A percentile compares a stretch with the other conserved stretches of the same genome.
phyloP scores from a whole-genome alignment of 2,329 filamentous ascomycete genomes.

The Colletotrichum graminicola region DNA sequence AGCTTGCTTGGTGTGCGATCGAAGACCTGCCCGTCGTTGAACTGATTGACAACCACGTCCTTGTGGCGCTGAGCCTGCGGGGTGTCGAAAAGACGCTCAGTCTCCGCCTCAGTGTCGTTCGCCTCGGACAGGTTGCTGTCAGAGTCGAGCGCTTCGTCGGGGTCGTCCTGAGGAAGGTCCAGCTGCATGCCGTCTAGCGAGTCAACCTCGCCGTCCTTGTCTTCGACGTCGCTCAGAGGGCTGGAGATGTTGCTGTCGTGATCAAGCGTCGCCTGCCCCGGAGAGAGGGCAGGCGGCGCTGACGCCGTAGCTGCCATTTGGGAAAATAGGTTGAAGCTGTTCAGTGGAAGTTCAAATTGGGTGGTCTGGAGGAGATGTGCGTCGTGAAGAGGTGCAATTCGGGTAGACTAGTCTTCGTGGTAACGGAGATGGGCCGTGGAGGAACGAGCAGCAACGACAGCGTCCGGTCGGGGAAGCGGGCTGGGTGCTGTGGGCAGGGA shows the following conservation, averaged over 20 bases:
- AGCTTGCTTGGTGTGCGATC: conserved; percentile 84
- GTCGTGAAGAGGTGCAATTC: conserved; percentile 34
- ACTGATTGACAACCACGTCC: conserved; percentile 70
- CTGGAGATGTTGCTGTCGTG: conserved; percentile 83
- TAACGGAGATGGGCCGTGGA: conserved; percentile 32
- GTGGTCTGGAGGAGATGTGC: conserved; percentile 20
- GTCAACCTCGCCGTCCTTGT: conserved; percentile 79
- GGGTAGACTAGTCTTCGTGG: conserved; percentile 39
- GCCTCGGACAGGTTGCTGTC: conserved; percentile 70
- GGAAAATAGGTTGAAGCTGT: conserved; percentile 19
- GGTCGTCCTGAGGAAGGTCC: conserved; percentile 45
- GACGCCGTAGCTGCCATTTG: conserved; percentile 67
- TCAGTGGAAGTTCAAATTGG: conserved; percentile 21
- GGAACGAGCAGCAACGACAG: conserved; percentile 40
- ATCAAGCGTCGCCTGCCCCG: conserved; percentile 60
- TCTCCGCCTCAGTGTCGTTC: conserved; percentile 88
- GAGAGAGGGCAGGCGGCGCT: conserved; percentile 62
- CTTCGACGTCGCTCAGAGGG: conserved; percentile 92
- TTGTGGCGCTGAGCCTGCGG: conserved; percentile 75
- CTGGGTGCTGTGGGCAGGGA: conserved; percentile 31
- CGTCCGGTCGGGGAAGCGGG: conserved; percentile 37
- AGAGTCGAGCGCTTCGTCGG: conserved; percentile 54
- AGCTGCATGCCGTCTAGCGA: conserved; percentile 71
- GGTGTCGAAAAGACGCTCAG: conserved; percentile 91
- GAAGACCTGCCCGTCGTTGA: conserved; percentile 65